A percentile compares a stretch with the other conserved stretches of the same genome.
phyloP scores from a whole-genome alignment of 306 rosid species.

The Styphnolobium japonicum region DNA sequence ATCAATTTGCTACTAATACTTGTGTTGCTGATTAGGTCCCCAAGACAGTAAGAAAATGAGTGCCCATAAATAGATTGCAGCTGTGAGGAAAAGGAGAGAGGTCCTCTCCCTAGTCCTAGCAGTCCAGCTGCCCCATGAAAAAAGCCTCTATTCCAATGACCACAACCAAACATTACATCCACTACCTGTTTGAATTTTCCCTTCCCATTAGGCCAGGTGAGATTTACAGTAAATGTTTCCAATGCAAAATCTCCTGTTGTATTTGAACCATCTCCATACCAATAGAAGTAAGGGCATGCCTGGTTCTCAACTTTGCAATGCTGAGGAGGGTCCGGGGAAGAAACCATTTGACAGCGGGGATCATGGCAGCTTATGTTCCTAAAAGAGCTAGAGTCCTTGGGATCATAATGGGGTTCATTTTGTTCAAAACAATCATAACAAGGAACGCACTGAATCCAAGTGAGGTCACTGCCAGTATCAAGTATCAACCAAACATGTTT shows the following conservation, averaged over 20 bases:
- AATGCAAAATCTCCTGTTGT: slow-evolving; percentile 77
- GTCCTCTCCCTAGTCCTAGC: slow-evolving; percentile 73
- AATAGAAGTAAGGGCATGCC: slow-evolving; percentile 71
- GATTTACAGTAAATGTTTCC: slow-evolving; percentile 67
- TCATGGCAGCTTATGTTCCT: slow-evolving; percentile 54
- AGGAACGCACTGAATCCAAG: slow-evolving; percentile 78
- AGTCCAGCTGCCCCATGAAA: slow-evolving; percentile 79
- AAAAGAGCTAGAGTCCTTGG: slow-evolving; percentile 55
- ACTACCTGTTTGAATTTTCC: slow-evolving; percentile 37
- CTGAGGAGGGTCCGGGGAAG: slow-evolving; percentile 60
- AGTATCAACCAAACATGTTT: slow-evolving; percentile 68
- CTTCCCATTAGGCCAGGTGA: slow-evolving; percentile 36
- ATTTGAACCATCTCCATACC: slow-evolving; percentile 78
- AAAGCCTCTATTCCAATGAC: slow-evolving; percentile 78
- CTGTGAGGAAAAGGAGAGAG: slow-evolving; percentile 71
- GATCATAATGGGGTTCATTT: slow-evolving; percentile 59
- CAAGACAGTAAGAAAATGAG: slow-evolving; percentile 76
- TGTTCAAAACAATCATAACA: slow-evolving; percentile 80
- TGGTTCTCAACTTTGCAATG: slow-evolving; percentile 59
- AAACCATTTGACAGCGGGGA: slow-evolving; percentile 48
- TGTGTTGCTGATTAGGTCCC: slow-evolving; percentile 55
- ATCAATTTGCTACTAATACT: slow-evolving; percentile 64
- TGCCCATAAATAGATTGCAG: slow-evolving; percentile 67
- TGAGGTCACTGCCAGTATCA: slow-evolving; percentile 81
- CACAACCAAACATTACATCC: slow-evolving; percentile 83